phyloP scores from a whole-genome alignment of 2,329 filamentous ascomycete genomes.

The Monosporascus sp. region DNA sequence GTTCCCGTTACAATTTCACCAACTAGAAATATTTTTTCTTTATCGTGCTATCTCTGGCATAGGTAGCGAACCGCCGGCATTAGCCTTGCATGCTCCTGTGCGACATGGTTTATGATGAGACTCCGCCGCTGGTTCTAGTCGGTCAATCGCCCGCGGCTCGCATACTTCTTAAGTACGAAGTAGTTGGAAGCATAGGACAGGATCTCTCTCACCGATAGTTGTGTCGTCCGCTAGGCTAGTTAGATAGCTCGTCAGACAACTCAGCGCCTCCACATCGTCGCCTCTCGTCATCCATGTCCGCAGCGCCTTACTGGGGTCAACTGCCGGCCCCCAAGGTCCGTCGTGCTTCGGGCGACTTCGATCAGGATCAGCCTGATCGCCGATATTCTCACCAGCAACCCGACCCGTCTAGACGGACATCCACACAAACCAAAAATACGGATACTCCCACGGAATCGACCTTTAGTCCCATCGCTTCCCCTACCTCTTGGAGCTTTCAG shows the following conservation, averaged over 20 bases:
- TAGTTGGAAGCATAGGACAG: too few relatives aligned
- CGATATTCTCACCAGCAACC: constrained; percentile 34
- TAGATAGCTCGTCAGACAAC: too few relatives aligned
- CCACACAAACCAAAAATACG: constrained; percentile 50
- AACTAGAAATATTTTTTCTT: too few relatives aligned
- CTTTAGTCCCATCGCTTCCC: constrained; percentile 52
- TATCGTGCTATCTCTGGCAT: constrained; percentile 13
- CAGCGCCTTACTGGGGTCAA: constrained; percentile 53
- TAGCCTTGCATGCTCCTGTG: constrained; percentile 36
- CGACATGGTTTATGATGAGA: constrained; percentile 33
- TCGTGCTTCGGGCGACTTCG: constrained; percentile 32
- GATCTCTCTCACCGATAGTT: too few relatives aligned
- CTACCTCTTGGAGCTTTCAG: constrained; percentile 45
- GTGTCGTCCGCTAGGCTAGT: background rate
- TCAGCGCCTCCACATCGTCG: constrained; percentile 4
- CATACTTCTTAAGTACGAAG: too few relatives aligned
- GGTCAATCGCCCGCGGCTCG: too few relatives aligned
- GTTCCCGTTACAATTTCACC: background rate
- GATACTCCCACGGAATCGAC: constrained; percentile 54
- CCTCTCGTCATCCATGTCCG: constrained; percentile 34
- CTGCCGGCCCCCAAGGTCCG: constrained; percentile 46
- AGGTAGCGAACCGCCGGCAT: constrained; percentile 13
- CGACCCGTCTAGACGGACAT: constrained; percentile 43
- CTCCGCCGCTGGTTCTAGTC: too few relatives aligned
- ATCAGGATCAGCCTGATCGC: constrained; percentile 20